phyloP scores from a whole-genome alignment of 192 early-diverging fungal genomes.

The Gryganskiella cystojenkinii region DNA sequence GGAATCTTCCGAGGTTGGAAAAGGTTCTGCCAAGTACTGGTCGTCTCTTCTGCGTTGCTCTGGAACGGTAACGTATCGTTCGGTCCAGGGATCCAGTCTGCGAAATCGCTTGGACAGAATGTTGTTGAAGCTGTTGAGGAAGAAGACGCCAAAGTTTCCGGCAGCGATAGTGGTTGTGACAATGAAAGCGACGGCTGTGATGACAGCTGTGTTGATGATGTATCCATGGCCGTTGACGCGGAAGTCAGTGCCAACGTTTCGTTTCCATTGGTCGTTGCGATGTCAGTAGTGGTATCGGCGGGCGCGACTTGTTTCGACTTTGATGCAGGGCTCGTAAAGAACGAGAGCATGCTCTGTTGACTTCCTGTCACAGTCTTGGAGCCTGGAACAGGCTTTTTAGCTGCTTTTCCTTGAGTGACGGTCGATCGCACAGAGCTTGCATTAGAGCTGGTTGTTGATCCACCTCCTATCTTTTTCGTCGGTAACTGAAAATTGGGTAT shows the following conservation, averaged over 20 bases:
- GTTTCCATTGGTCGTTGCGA: not conserved
- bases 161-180: not conserved
- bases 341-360: conserved; percentile 30
- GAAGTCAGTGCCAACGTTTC: too few relatives aligned
- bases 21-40: conserved; percentile 68
- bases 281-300: not conserved
- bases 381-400: conserved; percentile 4
- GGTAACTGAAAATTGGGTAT: not conserved
- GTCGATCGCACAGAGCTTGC: too few relatives aligned
- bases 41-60: conserved; percentile 36
- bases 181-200: not conserved
- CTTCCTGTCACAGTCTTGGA: not conserved
- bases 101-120: conserved; percentile 42
- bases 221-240: too few relatives aligned
- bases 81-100: conserved; percentile 43
- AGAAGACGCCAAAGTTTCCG: not conserved
- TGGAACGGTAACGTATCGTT: conserved; percentile 32
- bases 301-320: not conserved
- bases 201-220: too few relatives aligned
- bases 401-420: conserved; percentile 1
- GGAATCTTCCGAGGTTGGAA: conserved; percentile 62
- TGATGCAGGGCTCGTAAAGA: conserved; percentile 18
- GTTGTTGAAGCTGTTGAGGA: not conserved
- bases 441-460: too few relatives aligned
- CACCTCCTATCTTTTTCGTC: not conserved